phyloP scores from a whole-genome alignment of 169 alveolate species.

The Ichthyophthirius multifiliis region DNA sequence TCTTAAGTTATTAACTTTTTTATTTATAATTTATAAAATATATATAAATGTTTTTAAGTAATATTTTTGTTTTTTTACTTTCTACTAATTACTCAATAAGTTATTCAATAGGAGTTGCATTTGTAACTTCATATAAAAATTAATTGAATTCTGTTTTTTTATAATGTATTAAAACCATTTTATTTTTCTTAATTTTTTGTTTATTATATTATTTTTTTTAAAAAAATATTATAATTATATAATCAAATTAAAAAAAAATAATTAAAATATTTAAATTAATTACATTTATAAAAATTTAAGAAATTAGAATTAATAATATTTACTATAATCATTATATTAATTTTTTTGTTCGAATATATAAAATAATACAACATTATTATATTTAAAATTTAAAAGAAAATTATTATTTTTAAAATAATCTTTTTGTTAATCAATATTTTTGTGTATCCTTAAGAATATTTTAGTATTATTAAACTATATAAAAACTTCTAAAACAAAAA shows the following conservation, averaged over 20 bases:
- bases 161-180: slow-evolving; percentile 85
- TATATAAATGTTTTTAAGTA: not conserved
- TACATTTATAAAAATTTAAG: no score
- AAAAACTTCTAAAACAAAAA: no score
- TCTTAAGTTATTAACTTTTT: slow-evolving; percentile 77
- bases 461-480: no score
- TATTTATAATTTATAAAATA: not conserved
- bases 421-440: no score
- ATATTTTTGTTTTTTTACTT: slow-evolving; percentile 51
- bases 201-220: not conserved
- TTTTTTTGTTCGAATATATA: no score
- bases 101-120: slow-evolving; percentile 57
- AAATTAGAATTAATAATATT: no score
- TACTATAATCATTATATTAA: no score
- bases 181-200: not conserved
- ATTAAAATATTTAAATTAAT: no score
- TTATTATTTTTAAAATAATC: no score
- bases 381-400: no score
- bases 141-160: slow-evolving; percentile 89
- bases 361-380: no score
- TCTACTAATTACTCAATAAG: slow-evolving; percentile 74
- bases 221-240: not conserved
- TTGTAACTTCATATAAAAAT: slow-evolving; percentile 87
- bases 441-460: no score
- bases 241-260: not conserved